Evolutionary conservation across 1,139 yeast species (phyloP).

Genomic region (Lodderomyces orthopsilosis): DNA sequence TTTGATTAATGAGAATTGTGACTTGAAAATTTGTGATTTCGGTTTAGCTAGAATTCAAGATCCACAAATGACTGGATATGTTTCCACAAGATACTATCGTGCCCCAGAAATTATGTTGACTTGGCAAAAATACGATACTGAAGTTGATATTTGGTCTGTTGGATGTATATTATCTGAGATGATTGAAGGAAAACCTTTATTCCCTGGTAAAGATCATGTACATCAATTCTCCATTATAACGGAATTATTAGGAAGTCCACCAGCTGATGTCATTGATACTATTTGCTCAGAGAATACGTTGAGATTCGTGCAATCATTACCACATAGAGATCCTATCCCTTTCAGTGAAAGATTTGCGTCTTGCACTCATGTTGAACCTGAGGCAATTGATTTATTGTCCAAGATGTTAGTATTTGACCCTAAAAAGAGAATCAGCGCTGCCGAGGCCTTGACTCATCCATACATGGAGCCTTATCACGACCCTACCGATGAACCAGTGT

Average conservation of each 20-base stretch:
- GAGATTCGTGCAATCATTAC: slow-evolving; percentile 89
- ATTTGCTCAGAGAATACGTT: slow-evolving; percentile 94
- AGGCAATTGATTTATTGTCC: slow-evolving; percentile 84
- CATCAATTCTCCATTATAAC: slow-evolving; percentile 97
- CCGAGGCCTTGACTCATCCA: slow-evolving; percentile 84
- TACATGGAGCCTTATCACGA: slow-evolving; percentile 98
- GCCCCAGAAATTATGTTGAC: slow-evolving; percentile 99
- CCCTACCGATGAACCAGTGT: slow-evolving; percentile 95
- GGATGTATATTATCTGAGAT: slow-evolving; percentile 98
- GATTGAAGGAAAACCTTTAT: slow-evolving; percentile 98
- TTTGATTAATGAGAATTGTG: slow-evolving; percentile 91
- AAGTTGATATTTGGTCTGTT: slow-evolving; percentile 99
- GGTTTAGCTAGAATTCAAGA: slow-evolving; percentile 97
- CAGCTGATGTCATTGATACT: slow-evolving; percentile 91
- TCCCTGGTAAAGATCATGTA: slow-evolving; percentile 98
- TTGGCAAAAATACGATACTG: slow-evolving; percentile 99
- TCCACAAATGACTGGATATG: slow-evolving; percentile 99
- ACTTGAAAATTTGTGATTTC: slow-evolving; percentile 93
- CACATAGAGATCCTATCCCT: slow-evolving; percentile 89
- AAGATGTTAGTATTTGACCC: slow-evolving; percentile 95
- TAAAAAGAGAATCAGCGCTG: slow-evolving; percentile 88
- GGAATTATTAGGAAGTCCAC: slow-evolving; percentile 94
- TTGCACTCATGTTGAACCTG: slow-evolving; percentile 77
- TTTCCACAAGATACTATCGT: slow-evolving; percentile 91
- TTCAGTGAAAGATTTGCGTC: slow-evolving; percentile 71